These are phyloP conservation scores for Exophiala oligosperma DNA, from an alignment of 2,329 filamentous ascomycete species.

Conservation along the genomic window DNA sequence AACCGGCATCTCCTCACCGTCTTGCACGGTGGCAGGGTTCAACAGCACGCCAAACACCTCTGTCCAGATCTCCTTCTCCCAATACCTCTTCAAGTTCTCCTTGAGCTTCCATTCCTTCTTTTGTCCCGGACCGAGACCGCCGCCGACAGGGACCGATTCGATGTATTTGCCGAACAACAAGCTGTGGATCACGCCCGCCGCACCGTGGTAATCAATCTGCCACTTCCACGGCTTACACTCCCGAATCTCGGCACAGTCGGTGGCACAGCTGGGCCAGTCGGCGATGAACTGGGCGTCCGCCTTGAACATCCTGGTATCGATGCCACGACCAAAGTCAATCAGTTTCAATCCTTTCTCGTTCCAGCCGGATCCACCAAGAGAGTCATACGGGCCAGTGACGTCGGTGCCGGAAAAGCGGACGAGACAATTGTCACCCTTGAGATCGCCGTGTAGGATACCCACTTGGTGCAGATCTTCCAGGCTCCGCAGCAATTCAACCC, in stretches of 20 bases:
- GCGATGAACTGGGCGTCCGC: conserved; percentile 83
- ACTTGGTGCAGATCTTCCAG: conserved; percentile 82
- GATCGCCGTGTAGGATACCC: conserved; percentile 82
- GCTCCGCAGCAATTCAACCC: conserved; percentile 85
- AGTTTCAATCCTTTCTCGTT: conserved; percentile 73
- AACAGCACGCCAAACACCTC: conserved; percentile 81
- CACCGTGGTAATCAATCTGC: conserved; percentile 93
- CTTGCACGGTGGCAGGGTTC: conserved; percentile 66
- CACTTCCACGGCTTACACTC: conserved; percentile 95
- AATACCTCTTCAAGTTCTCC: conserved; percentile 88
- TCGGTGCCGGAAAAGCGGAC: conserved; percentile 64
- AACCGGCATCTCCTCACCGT: conserved; percentile 73
- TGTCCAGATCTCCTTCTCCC: conserved; percentile 90
- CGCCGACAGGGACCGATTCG: conserved; percentile 59
- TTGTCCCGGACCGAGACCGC: conserved; percentile 25
- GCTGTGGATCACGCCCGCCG: conserved; percentile 83
- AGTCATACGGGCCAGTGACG: conserved; percentile 64
- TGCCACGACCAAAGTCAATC: conserved; percentile 92
- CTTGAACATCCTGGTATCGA: conserved; percentile 86
- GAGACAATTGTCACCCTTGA: conserved; percentile 95
- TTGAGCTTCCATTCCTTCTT: conserved; percentile 75
- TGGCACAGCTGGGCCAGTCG: conserved; percentile 85
- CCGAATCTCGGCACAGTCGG: conserved; percentile 94
- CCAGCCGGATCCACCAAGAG: conserved; percentile 78
- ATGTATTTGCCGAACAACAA: conserved; percentile 95